Evolutionary conservation across 1,284 basidiomycete genomes (phyloP), one percentile per base, ranked within the genome.

Genomic region (Mycosarcoma maydis): DNA sequence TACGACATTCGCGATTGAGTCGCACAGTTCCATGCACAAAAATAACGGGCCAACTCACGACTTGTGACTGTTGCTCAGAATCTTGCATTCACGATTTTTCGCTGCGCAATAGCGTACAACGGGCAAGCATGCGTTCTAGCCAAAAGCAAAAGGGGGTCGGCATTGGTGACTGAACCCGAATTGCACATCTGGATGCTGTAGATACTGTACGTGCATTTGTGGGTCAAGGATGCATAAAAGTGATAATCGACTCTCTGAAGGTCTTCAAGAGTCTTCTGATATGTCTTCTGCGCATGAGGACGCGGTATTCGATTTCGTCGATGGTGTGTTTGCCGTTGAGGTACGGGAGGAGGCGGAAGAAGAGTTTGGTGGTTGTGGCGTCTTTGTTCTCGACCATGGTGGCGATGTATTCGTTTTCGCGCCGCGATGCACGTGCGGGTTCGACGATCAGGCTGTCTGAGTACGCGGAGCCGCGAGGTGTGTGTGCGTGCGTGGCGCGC

Each of bases 301-400:
- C 61, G 19, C 73, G 33, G 39, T 67, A 71, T 32, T 72, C 71
- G 23, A 80, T 79, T 52, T 81, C 80, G 46, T 81, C 80, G 38
- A 79, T 53, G 3, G 75, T 76, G 39, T 81, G 80, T 41, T 75
- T 77, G 13, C 80, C 80, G 40, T 81, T 80, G 14, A 81, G 42
- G 34, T 77, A 81, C 7, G 80, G 78, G 20, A 80, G 48, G 1
- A 78, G 68, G 4, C 73, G 57, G 46, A 61, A 59, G 26, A 76
- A 64, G 33, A 61, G 53, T 26, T 76, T 61, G 27, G 55, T 55
- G 10, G 70, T 61, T 33, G 48, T 55, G 0, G 67, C 32, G 40
- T 90, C 88, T 80, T 91, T 92, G 6, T 88, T 90, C 17, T 89
- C 87, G 1, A 89, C 89, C 90, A 94, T 94, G 14, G 88, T 89